Evolutionary conservation across 2,329 filamentous ascomycete genomes (phyloP), one percentile per base, ranked within the genome.

Genomic region (Cadophora sp.): DNA sequence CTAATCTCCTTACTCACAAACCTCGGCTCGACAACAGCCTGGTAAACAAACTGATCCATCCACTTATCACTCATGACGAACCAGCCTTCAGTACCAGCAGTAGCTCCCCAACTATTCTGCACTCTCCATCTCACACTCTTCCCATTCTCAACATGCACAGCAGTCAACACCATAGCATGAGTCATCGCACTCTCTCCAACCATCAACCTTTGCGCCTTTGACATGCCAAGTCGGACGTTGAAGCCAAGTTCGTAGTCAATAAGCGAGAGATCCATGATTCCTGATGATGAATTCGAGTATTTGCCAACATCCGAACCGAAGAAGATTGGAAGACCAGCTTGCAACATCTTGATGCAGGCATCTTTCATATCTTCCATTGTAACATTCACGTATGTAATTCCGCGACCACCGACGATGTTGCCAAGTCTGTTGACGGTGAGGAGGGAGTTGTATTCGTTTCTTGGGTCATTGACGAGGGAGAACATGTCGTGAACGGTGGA

Each of bases 111-210:
- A 65, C 87, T 91, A 77, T 97, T 97, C 84, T 97, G 91, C 7
- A 97, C 92, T 63, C 93, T 83, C 94, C 94, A 97, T 53, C 93
- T 82, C 1, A 93, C 86, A 1, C 88, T 84, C 78, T 87, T 85
- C 1, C 87, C 89, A 67, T 87, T 80, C 33, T 85, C 82, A 67
- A 96, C 78, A 76, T 97, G 93, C 55, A 97, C 94, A 0, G 88
- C 94, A 2, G 93, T 97, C 69, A 97, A 80, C 0, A 96, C 92
- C 94, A 97, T 97, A 4, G 94, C 94, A 75, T 97, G 94, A 0
- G 93, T 97, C 93, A 97, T 96, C 60, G 87, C 84, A 63, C 87
- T 90, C 80, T 96, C 93, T 13, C 91, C 89, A 0, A 89, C 90
- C 73, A 86, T 82, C 55, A 97, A 81, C 3, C 93, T 83, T 73